Conservation (phyloP, 2,329 filamentous ascomycete genomes). For the Aspergillaceae sp. region DNA sequence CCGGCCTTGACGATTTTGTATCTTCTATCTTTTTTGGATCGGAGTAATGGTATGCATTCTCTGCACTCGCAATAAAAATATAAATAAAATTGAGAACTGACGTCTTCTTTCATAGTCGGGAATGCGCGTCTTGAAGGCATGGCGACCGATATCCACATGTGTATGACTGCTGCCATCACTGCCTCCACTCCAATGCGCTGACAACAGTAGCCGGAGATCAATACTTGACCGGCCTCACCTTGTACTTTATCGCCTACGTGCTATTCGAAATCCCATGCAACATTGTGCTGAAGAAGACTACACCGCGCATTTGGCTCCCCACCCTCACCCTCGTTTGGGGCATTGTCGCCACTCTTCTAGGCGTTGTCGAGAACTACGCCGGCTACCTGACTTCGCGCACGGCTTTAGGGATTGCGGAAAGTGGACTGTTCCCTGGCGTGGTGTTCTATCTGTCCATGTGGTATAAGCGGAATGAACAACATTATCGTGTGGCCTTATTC, state of each 20-base stretch:
- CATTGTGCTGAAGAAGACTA: constrained; percentile 32
- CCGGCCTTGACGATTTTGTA: constrained; percentile 39
- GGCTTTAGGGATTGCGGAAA: constrained; percentile 46
- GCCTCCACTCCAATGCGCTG: neutral
- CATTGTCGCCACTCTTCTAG: constrained; percentile 43
- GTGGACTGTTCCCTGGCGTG: constrained; percentile 46
- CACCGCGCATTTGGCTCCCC: constrained; percentile 31
- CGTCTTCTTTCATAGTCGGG: constrained; percentile 19
- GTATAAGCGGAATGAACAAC: constrained; percentile 53
- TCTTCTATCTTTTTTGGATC: constrained; percentile 37
- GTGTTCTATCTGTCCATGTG: constrained; percentile 52
- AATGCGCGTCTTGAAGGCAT: constrained; percentile 34
- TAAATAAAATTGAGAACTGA: too few relatives aligned
- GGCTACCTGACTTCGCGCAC: constrained; percentile 43
- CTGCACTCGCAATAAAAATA: too few relatives aligned
- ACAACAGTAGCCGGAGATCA: neutral
- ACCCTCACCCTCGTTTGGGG: constrained; percentile 42
- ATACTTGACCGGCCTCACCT: constrained; percentile 31
- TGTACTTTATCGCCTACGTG: constrained; percentile 33
- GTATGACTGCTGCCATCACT: constrained; percentile 13
- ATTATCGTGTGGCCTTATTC: constrained; percentile 52
- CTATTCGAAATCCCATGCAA: constrained; percentile 37
- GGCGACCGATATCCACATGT: constrained; percentile 29
- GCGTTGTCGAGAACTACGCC: constrained; percentile 40
- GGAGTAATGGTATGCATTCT: constrained; percentile 26